Conservation (phyloP, 345 rosid genomes). For the Zanthoxylum bungeanum region DNA sequence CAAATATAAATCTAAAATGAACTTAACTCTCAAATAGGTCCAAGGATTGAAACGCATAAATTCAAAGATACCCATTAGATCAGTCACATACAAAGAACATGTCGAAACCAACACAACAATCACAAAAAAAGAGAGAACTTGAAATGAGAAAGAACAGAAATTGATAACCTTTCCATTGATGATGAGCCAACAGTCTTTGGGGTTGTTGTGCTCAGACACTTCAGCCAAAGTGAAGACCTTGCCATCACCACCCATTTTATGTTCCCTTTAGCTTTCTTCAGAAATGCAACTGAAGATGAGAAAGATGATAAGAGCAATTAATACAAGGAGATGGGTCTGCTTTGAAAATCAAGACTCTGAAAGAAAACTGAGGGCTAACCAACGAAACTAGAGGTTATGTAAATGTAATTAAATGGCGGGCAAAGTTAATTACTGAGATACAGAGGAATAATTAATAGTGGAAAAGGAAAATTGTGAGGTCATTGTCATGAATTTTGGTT, state of each 20-base stretch:
- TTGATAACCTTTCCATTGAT: conserved; percentile 53
- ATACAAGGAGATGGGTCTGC: neutral
- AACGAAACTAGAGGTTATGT: neutral
- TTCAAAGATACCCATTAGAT: conserved; percentile 7
- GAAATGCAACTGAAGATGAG: neutral
- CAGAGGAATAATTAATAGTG: neutral
- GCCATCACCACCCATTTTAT: conserved; percentile 39
- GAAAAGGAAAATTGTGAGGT: neutral
- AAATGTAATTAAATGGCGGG: neutral
- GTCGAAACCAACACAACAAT: neutral
- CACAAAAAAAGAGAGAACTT: neutral
- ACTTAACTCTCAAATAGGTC: neutral
- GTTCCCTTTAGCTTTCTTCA: neutral
- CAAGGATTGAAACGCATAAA: neutral
- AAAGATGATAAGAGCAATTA: neutral
- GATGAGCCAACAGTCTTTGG: conserved; percentile 67
- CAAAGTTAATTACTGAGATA: neutral
- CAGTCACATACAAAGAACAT: conserved; percentile 4
- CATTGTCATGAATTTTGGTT: neutral
- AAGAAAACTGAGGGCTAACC: neutral
- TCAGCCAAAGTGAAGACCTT: conserved; percentile 63
- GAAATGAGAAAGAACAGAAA: neutral
- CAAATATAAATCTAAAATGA: neutral
- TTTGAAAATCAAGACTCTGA: neutral
- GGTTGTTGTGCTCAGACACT: conserved; percentile 56